These are phyloP conservation scores for Jatropha multifida DNA, from an alignment of 441 rosid species.

Conservation along the genomic window DNA sequence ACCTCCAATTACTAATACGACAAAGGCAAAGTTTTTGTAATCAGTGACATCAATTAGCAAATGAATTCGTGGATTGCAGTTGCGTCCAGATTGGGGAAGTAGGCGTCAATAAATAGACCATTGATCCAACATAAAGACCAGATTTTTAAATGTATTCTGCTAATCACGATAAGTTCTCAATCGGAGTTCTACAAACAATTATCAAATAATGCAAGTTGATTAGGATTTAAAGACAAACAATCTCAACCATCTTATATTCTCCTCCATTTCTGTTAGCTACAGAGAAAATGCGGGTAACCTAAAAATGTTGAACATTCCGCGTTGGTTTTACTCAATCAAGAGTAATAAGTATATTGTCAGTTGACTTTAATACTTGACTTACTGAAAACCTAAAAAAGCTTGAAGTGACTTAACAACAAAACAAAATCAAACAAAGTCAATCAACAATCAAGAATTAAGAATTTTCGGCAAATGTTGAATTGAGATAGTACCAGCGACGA, in stretches of 20 bases:
- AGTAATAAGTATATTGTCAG: neutral
- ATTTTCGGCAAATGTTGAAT: neutral
- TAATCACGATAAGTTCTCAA: neutral
- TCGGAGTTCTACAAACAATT: neutral
- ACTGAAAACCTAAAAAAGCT: neutral
- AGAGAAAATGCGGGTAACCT: neutral
- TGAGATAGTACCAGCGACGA: constrained; percentile 61
- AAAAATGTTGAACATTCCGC: too few species aligned
- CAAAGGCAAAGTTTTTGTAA: too few species aligned
- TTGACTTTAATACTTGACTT: neutral
- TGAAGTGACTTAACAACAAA: neutral
- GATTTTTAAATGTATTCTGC: too few species aligned
- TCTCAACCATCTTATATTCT: too few species aligned
- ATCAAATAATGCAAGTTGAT: neutral
- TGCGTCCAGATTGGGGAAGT: neutral
- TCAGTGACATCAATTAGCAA: neutral
- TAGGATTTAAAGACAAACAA: neutral
- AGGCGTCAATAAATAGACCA: too few species aligned
- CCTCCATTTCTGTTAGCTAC: too few species aligned
- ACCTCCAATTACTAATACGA: too few species aligned
- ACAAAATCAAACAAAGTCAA: constrained; percentile 1
- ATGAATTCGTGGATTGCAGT: neutral
- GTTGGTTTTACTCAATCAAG: neutral
- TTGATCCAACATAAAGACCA: too few species aligned
- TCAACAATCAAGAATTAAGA: neutral